These are phyloP conservation scores for Apiosordaria backusii DNA, from an alignment of 495 filamentous ascomycete species.

Conservation along the genomic window DNA sequence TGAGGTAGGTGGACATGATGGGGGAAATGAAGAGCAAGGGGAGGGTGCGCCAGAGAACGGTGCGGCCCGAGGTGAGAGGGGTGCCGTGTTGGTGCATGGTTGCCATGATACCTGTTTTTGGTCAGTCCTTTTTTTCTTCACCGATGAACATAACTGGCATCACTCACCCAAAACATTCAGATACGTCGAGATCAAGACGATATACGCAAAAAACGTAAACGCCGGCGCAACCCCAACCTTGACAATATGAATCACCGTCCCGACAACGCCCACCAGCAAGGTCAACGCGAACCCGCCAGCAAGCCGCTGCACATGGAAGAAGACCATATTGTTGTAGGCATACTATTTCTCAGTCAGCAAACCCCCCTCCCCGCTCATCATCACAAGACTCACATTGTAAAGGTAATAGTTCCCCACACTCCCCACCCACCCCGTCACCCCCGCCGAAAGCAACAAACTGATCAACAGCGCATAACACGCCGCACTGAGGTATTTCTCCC, in stretches of 20 bases:
- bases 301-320: slow-evolving; percentile 30
- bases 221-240: slow-evolving; percentile 29
- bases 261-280: slow-evolving; percentile 17
- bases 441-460: slow-evolving; percentile 27
- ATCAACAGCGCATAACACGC: slow-evolving; percentile 25
- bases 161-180: slow-evolving; percentile 43
- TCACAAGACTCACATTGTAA: slow-evolving; percentile 21
- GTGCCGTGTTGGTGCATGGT: slow-evolving; percentile 31
- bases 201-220: slow-evolving; percentile 50
- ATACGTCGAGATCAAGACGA: slow-evolving; percentile 49
- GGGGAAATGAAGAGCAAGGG: slow-evolving; percentile 49
- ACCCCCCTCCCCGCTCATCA: background rate
- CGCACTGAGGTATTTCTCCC: slow-evolving; percentile 19
- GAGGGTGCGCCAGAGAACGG: slow-evolving; percentile 36
- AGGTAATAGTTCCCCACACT: slow-evolving; percentile 33
- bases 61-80: slow-evolving; percentile 37
- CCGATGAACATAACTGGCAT: background rate
- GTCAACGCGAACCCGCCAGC: slow-evolving; percentile 29
- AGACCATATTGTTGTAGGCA: slow-evolving; percentile 32
- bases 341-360: slow-evolving; percentile 12
- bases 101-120: slow-evolving; percentile 24
- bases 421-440: slow-evolving; percentile 33
- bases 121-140: background rate
- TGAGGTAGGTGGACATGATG: slow-evolving; percentile 43
- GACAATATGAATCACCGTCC: slow-evolving; percentile 17